A percentile compares a stretch with the other conserved stretches of the same genome.
Evolutionary conservation across 345 rosid genomes (phyloP).

Genomic region (Arabis hirsuta): DNA sequence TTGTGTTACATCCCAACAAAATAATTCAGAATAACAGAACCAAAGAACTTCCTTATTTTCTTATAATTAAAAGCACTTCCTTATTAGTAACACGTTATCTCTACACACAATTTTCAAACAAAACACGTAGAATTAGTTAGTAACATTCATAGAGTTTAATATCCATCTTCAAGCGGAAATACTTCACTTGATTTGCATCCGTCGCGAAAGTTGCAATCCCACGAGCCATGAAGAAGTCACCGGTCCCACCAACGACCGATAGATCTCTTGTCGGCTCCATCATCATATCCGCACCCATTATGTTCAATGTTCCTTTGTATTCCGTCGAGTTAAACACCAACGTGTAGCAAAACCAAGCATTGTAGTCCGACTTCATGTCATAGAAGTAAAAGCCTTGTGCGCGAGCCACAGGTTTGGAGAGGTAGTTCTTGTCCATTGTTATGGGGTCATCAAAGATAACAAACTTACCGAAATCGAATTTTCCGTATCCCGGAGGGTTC

Average conservation of each 20-base stretch:
- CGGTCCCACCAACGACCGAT: conserved; percentile 66
- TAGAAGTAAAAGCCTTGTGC: conserved; percentile 70
- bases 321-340: conserved; percentile 62
- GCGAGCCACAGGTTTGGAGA: conserved; percentile 47
- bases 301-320: conserved; percentile 55
- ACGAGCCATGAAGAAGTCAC: conserved; percentile 74
- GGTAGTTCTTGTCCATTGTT: conserved; percentile 47
- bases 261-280: conserved; percentile 66
- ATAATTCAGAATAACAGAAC: too few species aligned
- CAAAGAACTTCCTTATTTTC: neutral
- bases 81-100: neutral
- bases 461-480: conserved; percentile 19
- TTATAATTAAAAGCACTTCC: neutral
- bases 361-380: conserved; percentile 44
- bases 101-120: neutral
- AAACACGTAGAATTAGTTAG: neutral
- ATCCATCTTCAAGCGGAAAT: conserved; percentile 47
- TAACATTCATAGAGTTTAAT: conserved; percentile 30
- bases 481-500: conserved; percentile 37
- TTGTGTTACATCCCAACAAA: too few species aligned
- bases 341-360: conserved; percentile 55
- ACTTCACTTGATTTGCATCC: conserved; percentile 52
- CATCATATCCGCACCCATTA: conserved; percentile 60
- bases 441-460: conserved; percentile 60
- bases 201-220: conserved; percentile 64